Evolutionary conservation across 805 yeast species (phyloP), one percentile per base, ranked within the genome.

Genomic region (Ascoidea rubescens): DNA sequence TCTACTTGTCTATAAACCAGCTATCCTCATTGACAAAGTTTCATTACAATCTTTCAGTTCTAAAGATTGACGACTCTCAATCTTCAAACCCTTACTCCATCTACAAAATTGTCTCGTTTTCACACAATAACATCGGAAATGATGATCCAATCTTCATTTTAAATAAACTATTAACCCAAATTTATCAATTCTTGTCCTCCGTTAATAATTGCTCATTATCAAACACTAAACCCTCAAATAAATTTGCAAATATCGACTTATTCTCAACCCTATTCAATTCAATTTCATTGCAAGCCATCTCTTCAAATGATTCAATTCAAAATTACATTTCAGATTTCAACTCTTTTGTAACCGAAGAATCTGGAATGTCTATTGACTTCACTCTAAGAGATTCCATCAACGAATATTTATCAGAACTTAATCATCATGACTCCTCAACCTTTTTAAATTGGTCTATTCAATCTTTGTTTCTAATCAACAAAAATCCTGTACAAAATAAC

Each of bases 281-380:
- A 1, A 51, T 61, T 6, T n/a, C 61, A 21, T 31, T 49, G 1
- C 47, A 46, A 12, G 55, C 53, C 42, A 42, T 46, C 16, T 33
- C 49, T 7, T 53, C 56, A 6, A n/a, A 8, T 16, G 55, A 53
- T 4, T 47, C 49, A 6, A 53, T 51, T 46, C 56, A 55, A 28
- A 45, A 45, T 6, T 55, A 51, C 45, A 21, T 50, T 10, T 52
- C 50, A 5, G 90, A 89, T 60, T 75, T 80, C 60, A 87, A 89
- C 60, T 66, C 64, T 3, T 88, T 79, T 63, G 85, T 87, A 5
- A 77, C 89, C 2, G 83, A 79, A 43, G 89, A 86, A 53, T 72
- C 87, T 1, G 96, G 88, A 1, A 71, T 89, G 37, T 67, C 82
- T 0, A 67, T 81, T 0, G 77, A 75, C 5, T 65, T 66, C 7